These are phyloP conservation scores for Candida fluviatilis DNA, from an alignment of 805 yeast species.

Conservation along the genomic window DNA sequence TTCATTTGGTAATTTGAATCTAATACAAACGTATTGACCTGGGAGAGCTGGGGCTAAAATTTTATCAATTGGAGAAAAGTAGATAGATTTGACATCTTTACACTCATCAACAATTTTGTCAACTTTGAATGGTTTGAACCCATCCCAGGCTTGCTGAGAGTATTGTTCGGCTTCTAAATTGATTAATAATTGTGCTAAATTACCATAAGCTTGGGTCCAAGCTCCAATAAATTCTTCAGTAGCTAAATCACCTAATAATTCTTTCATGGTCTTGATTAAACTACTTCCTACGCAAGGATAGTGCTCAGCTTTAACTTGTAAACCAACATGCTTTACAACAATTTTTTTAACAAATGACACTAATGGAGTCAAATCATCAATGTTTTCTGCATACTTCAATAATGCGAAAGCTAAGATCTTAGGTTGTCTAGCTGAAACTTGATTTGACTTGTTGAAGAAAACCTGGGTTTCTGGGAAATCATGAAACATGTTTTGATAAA, in stretches of 20 bases:
- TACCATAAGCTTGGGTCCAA: slow-evolving; percentile 63
- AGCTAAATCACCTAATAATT: slow-evolving; percentile 51
- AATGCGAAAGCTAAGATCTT: slow-evolving; percentile 60
- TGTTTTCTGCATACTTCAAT: slow-evolving; percentile 57
- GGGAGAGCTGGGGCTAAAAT: slow-evolving; percentile 15
- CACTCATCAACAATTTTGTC: slow-evolving; percentile 40
- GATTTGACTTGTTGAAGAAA: slow-evolving; percentile 61
- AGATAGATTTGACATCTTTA: slow-evolving; percentile 46
- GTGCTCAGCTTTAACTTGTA: slow-evolving; percentile 59
- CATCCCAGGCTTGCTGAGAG: slow-evolving; percentile 46
- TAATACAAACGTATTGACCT: slow-evolving; percentile 44
- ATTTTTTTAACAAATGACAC: slow-evolving; percentile 53
- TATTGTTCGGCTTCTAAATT: slow-evolving; percentile 49
- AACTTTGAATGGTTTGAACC: slow-evolving; percentile 51
- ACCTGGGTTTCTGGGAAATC: slow-evolving; percentile 52
- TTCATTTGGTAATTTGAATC: slow-evolving; percentile 31
- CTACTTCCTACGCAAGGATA: slow-evolving; percentile 61
- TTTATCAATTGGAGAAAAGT: slow-evolving; percentile 44
- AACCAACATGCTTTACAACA: slow-evolving; percentile 62
- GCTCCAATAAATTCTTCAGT: slow-evolving; percentile 55
- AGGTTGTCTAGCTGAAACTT: slow-evolving; percentile 53
- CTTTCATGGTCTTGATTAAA: slow-evolving; percentile 50
- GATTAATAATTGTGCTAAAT: slow-evolving; percentile 58
- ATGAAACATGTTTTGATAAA: slow-evolving; percentile 53
- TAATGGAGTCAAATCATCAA: slow-evolving; percentile 54